phyloP scores from a whole-genome alignment of 2,329 filamentous ascomycete genomes.

The Alternaria novae-zelandiae region DNA sequence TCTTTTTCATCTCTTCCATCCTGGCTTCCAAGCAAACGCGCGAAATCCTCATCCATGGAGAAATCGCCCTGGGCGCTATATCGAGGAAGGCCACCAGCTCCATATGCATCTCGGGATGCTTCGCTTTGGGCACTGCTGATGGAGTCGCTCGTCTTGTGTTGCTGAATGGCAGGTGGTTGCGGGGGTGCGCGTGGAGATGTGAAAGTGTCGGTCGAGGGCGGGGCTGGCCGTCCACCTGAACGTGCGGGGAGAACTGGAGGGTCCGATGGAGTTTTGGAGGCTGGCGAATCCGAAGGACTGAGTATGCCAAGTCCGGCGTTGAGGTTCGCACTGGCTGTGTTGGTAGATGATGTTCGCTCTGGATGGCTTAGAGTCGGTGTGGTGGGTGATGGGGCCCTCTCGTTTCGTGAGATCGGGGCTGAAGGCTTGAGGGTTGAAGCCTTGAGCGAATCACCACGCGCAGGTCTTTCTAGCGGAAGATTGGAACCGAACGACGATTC shows the following conservation, averaged over 20 bases:
- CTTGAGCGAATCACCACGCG: conserved; percentile 66
- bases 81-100: conserved; percentile 47
- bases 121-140: conserved; percentile 54
- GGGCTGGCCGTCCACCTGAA: conserved; percentile 54
- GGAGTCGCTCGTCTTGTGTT: conserved; percentile 53
- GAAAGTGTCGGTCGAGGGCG: conserved; percentile 49
- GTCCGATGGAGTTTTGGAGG: conserved; percentile 50
- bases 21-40: conserved; percentile 78
- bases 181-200: conserved; percentile 54
- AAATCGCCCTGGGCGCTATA: conserved; percentile 82
- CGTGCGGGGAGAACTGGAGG: conserved; percentile 54
- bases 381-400: conserved; percentile 57
- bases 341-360: conserved; percentile 49
- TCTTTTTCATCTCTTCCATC: conserved; percentile 59
- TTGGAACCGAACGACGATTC: conserved; percentile 49
- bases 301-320: conserved; percentile 53
- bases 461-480: conserved; percentile 55
- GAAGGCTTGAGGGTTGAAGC: conserved; percentile 51
- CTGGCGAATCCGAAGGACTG: conserved; percentile 52
- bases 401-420: conserved; percentile 64
- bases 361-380: conserved; percentile 49
- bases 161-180: conserved; percentile 49
- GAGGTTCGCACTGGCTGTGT: conserved; percentile 36
- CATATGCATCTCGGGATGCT: conserved; percentile 37
- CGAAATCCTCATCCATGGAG: conserved; percentile 95